Conservation (phyloP, 2,329 filamentous ascomycete genomes). For the Xylariomycetidae sp. region DNA sequence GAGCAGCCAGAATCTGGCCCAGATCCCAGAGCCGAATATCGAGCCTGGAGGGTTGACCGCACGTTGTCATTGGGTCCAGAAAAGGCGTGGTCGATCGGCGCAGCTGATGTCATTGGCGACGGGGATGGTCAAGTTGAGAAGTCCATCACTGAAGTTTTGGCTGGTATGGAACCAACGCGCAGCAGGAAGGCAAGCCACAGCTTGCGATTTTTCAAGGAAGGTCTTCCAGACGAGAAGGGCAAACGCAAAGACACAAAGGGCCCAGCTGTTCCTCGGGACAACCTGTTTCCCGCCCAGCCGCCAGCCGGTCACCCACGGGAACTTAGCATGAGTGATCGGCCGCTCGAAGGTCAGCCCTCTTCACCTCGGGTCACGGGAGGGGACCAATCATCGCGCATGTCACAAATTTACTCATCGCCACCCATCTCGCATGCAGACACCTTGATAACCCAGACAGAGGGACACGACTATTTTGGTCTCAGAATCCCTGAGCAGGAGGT, state of each 20-base stretch:
- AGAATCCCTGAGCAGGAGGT: too few relatives aligned
- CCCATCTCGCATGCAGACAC: too few relatives aligned
- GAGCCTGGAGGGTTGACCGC: conserved; percentile 36
- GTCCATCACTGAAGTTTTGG: conserved; percentile 58
- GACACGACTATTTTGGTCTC: too few relatives aligned
- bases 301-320: too few relatives aligned
- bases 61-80: conserved; percentile 43
- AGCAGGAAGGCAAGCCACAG: conserved; percentile 66
- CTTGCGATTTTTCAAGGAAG: conserved; percentile 63
- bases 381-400: too few relatives aligned
- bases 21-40: conserved; percentile 26
- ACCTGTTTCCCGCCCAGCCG: conserved; percentile 33
- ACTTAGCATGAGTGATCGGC: too few relatives aligned
- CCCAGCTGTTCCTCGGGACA: conserved; percentile 34
- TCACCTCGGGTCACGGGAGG: too few relatives aligned
- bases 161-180: conserved; percentile 57
- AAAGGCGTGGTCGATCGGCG: conserved; percentile 61
- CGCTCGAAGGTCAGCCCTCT: too few relatives aligned
- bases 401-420: too few relatives aligned
- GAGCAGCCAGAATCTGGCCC: conserved; percentile 14
- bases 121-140: conserved; percentile 57
- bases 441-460: too few relatives aligned
- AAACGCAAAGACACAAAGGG: conserved; percentile 48
- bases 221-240: conserved; percentile 53
- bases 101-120: conserved; percentile 41